phyloP scores from a whole-genome alignment of 108 stramenopile genomes.

The Aureococcus anophagefferens region DNA sequence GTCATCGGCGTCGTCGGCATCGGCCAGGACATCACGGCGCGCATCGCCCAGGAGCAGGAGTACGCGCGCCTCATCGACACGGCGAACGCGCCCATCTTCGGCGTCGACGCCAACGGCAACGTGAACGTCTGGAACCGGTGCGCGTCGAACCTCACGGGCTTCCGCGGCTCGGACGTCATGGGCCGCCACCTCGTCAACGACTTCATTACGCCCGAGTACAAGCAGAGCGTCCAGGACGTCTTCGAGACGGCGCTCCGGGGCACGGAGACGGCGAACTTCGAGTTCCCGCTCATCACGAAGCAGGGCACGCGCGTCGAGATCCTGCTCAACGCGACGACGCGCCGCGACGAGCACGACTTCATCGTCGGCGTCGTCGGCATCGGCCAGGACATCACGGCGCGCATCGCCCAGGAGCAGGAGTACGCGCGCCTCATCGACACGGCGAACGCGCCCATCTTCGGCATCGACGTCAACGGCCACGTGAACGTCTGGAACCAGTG shows the following conservation, averaged over 20 bases:
- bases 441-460: conserved; percentile 54
- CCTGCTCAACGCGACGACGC: conserved; percentile 54
- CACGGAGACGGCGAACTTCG: conserved; percentile 16
- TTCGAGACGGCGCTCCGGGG: conserved; percentile 20
- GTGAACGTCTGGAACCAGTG: conserved; percentile 55
- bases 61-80: conserved; percentile 4
- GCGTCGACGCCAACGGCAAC: background rate
- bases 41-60: conserved; percentile 22
- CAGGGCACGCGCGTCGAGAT: conserved; percentile 39
- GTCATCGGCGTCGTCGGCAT: conserved; percentile 62
- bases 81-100: conserved; percentile 3
- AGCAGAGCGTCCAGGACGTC: conserved; percentile 24
- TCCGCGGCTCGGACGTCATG: conserved; percentile 51
- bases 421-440: conserved; percentile 38
- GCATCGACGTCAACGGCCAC: conserved; percentile 39
- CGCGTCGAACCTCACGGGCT: conserved; percentile 34
- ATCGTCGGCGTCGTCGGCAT: conserved; percentile 32
- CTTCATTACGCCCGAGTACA: conserved; percentile 30
- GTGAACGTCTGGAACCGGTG: conserved; percentile 9
- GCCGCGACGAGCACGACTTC: conserved; percentile 36
- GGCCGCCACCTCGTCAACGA: conserved; percentile 33
- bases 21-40: conserved; percentile 21
- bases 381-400: conserved; percentile 61
- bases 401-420: conserved; percentile 37
- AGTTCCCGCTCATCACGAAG: conserved; percentile 54